phyloP scores from a whole-genome alignment of 305 asterid genomes.

The Ajuga reptans region DNA sequence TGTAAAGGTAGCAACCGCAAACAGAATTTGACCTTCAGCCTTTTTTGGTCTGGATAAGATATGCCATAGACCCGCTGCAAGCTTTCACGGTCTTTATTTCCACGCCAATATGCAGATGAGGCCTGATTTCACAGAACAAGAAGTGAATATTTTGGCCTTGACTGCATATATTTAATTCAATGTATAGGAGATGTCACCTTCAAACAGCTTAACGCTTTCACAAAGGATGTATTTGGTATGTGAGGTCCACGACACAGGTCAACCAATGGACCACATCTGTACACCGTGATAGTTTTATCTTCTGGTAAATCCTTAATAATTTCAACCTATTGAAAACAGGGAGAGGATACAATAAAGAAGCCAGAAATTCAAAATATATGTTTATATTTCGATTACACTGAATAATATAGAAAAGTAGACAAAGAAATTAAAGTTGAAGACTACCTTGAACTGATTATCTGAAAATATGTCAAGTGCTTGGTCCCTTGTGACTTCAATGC shows the following conservation, averaged over 20 bases:
- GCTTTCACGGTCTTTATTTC: slow-evolving; percentile 91
- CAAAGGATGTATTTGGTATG: slow-evolving; percentile 88
- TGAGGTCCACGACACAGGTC: slow-evolving; percentile 99
- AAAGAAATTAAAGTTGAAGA: not conserved
- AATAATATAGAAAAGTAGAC: not conserved
- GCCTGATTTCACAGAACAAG: slow-evolving; percentile 44
- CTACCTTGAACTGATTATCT: slow-evolving; percentile 83
- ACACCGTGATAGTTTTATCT: slow-evolving; percentile 87
- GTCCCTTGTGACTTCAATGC: slow-evolving; percentile 78
- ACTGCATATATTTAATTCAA: slow-evolving; percentile 4
- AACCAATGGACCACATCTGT: slow-evolving; percentile 93
- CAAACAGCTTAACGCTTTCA: slow-evolving; percentile 83
- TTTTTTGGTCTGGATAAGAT: slow-evolving; percentile 83
- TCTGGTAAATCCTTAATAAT: slow-evolving; percentile 83
- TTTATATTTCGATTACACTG: not conserved
- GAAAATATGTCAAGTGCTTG: slow-evolving; percentile 89
- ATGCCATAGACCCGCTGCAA: slow-evolving; percentile 97
- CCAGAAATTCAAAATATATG: not conserved
- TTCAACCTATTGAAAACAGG: slow-evolving; percentile 53
- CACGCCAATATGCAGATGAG: slow-evolving; percentile 98
- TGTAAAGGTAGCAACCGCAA: not conserved
- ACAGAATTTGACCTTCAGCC: slow-evolving; percentile 56
- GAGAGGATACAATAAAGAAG: slow-evolving; percentile 5
- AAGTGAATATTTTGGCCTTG: slow-evolving; percentile 8
- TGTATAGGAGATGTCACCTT: slow-evolving; percentile 47